Percentiles rank a stretch among this genome's conserved stretches.
phyloP scores from a whole-genome alignment of 2,329 filamentous ascomycete genomes.

The Monilinia aucupariae region DNA sequence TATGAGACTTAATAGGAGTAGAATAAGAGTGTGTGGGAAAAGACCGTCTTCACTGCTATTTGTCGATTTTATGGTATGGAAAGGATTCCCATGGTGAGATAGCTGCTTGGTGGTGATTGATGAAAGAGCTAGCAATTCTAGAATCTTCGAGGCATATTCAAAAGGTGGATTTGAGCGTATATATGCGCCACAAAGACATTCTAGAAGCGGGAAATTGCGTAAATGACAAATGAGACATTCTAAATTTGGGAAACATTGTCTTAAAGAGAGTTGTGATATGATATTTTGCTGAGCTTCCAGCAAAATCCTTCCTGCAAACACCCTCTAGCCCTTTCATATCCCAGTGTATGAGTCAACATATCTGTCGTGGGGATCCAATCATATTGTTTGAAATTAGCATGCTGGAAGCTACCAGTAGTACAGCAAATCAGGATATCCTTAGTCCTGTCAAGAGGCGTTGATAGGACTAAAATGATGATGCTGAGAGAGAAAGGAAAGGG shows the following conservation, averaged over 20 bases:
- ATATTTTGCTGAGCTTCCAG: neutral
- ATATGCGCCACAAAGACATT: neutral
- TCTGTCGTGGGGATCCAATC: too few relatives aligned
- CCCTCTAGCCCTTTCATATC: neutral
- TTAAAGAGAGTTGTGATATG: neutral
- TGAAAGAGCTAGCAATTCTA: neutral
- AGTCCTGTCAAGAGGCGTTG: neutral
- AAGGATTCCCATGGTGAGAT: neutral
- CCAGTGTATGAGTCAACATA: neutral
- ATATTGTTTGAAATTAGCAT: too few relatives aligned
- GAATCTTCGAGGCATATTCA: too few relatives aligned
- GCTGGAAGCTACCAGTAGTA: neutral
- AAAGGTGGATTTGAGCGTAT: neutral
- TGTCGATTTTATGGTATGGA: neutral
- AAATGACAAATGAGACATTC: neutral
- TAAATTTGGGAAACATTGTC: neutral
- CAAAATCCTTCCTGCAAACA: neutral
- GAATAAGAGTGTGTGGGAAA: neutral
- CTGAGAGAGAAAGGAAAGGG: neutral
- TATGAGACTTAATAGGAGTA: neutral
- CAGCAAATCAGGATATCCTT: neutral
- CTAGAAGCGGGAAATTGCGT: too few relatives aligned
- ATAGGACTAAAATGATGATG: neutral
- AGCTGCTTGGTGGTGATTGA: neutral
- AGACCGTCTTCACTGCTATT: neutral